A percentile compares a stretch with the other conserved stretches of the same genome.
Conservation (phyloP, 441 rosid genomes). For the Croton laevigatus region DNA sequence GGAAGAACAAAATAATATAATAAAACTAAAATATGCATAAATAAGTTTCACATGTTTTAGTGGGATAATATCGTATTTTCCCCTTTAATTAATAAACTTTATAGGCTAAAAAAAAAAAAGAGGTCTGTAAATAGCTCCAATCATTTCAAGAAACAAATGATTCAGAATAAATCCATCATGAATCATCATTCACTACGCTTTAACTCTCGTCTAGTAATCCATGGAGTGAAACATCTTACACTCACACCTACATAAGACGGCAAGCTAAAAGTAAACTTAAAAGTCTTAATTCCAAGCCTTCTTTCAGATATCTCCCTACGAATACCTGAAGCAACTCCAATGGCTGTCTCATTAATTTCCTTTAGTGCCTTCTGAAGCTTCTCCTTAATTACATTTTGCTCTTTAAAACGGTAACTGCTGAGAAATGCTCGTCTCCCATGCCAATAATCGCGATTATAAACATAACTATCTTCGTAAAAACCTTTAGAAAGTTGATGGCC, state of each 20-base stretch:
- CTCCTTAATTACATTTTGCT: slow-evolving; percentile 17
- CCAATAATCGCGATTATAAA: slow-evolving; percentile 33
- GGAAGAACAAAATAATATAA: no score
- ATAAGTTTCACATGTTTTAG: no score
- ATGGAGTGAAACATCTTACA: slow-evolving; percentile 38
- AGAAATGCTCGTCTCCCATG: slow-evolving; percentile 48
- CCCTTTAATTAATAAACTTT: background rate
- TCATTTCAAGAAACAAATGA: no score
- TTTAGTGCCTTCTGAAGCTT: slow-evolving; percentile 34
- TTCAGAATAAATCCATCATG: no score
- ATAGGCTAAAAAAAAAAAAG: no score
- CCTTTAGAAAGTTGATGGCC: slow-evolving; percentile 6
- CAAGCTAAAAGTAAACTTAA: slow-evolving; percentile 29
- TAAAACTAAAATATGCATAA: no score
- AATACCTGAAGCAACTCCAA: slow-evolving; percentile 15
- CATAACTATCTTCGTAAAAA: slow-evolving; percentile 23
- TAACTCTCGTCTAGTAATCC: slow-evolving; percentile 24
- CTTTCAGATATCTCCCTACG: slow-evolving; percentile 26
- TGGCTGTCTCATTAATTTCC: slow-evolving; percentile 28
- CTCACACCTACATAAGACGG: slow-evolving; percentile 25
- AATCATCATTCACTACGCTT: no score
- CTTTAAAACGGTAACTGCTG: slow-evolving; percentile 42
- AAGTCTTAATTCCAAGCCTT: slow-evolving; percentile 30
- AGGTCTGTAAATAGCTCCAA: no score
- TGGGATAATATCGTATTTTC: no score